Base-by-base conservation (phyloP, 2,329 filamentous ascomycete genomes). In the Trichoderma sp. region DNA sequence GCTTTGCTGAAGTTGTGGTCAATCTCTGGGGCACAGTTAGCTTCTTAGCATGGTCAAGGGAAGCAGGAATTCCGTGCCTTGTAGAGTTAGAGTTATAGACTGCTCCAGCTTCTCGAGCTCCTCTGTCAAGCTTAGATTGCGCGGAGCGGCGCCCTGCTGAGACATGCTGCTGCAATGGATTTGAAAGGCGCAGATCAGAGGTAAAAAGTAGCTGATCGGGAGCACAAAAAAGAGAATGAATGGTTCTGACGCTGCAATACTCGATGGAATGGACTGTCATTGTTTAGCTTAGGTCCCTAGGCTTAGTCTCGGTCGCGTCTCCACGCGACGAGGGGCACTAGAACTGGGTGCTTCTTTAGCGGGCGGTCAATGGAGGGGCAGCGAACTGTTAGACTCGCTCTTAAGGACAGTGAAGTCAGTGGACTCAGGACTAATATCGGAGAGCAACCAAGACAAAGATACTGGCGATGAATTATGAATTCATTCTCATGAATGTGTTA, bases 1-100 rank as follows among this genome's bases (percentile, higher is more conserved):
- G 96, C 94, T 77, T 93, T 93, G 82, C 93, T 97, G 80, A 99
- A 99, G 82, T 99, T 99, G 81, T 93, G 92, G 79, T 99, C 96
- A 82, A 99, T 99, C 84, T 99, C 96, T 96, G 75, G 14, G 6
- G 14, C 24, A 7, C 5, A 24, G 29, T 65, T 5, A 69, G 60
- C 53, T 37, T 40, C 11, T 47, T 14, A 4, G 24, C 33, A n/a
- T 10, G 11, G 27, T 7, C 4, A 58, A 7, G 31, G 73, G 64
- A 10, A 64, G 6, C 7, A 24, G 10, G 7, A 5, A 70, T 56
- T 11, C n/a, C 31, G 27, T 73, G 92, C 93, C 93, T 90, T 98
- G 96, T 27, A 99, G 85, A 0, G 95, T 98, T 52, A 98, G 85
- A 0, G 96, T 99, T 75, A 99, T 98, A 27, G 93, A 96, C 79